Evolutionary conservation across 2,329 filamentous ascomycete species (phyloP).

Genomic region (Aureobasidium uvarum): DNA sequence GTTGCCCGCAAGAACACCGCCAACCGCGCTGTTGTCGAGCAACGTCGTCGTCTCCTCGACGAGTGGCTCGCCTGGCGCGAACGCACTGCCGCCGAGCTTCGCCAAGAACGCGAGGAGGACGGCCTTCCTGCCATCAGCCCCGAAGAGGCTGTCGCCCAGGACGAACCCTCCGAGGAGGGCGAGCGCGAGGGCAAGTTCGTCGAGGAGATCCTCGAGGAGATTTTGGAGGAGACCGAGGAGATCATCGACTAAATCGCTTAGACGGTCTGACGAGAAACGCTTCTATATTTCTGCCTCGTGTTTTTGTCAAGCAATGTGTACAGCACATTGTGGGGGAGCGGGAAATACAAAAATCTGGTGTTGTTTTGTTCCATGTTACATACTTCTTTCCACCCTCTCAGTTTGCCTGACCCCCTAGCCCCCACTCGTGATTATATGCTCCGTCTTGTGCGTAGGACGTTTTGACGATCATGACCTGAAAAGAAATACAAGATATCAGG

Average conservation of each 20-base stretch:
- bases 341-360: conserved; percentile 5
- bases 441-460: not conserved
- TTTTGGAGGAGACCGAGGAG: conserved; percentile 84
- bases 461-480: too few species aligned
- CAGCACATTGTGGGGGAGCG: not conserved
- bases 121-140: conserved; percentile 66
- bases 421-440: too few species aligned
- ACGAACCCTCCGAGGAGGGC: conserved; percentile 47
- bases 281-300: conserved; percentile 10
- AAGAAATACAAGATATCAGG: too few species aligned
- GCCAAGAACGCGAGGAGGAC: conserved; percentile 66
- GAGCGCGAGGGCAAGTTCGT: conserved; percentile 57
- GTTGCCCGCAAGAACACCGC: conserved; percentile 89
- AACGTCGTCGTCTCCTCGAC: conserved; percentile 73
- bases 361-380: conserved; percentile 17
- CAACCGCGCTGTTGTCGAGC: conserved; percentile 90
- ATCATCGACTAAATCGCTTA: conserved; percentile 44
- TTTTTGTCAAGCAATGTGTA: not conserved
- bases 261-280: conserved; percentile 6
- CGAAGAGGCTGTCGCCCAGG: conserved; percentile 58
- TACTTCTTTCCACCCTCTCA: not conserved
- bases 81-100: conserved; percentile 67
- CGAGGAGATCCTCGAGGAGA: conserved; percentile 86
- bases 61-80: conserved; percentile 89
- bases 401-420: too few species aligned